Conservation (phyloP, 306 rosid species). For the Cucurbita maxima region DNA sequence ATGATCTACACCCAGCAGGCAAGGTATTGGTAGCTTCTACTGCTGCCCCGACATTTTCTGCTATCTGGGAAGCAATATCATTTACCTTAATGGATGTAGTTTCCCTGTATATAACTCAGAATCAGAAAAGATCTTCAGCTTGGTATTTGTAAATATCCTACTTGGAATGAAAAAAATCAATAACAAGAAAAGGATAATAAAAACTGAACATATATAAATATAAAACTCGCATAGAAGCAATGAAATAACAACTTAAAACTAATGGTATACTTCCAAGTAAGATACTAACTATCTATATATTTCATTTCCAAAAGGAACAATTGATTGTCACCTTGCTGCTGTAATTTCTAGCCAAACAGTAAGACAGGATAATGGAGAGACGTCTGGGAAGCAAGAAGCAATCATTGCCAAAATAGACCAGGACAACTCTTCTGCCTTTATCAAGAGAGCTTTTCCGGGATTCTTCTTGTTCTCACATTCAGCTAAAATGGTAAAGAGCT, state of each 20-base stretch:
- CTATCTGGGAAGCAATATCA: constrained; percentile 81
- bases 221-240: not conserved
- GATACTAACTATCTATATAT: not conserved
- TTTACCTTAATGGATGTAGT: constrained; percentile 90
- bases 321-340: constrained; percentile 67
- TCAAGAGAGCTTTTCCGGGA: constrained; percentile 77
- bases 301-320: not conserved
- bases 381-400: constrained; percentile 88
- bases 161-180: not conserved
- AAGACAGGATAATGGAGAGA: constrained; percentile 76
- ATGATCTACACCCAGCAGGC: constrained; percentile 39
- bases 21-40: constrained; percentile 70
- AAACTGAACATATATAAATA: not conserved
- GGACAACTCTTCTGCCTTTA: constrained; percentile 83
- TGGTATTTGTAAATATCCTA: not conserved
- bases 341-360: constrained; percentile 94
- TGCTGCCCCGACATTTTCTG: constrained; percentile 78
- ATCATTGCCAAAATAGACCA: constrained; percentile 93
- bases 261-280: not conserved
- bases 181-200: not conserved
- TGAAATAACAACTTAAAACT: not conserved
- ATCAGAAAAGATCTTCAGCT: constrained; percentile 13
- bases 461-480: constrained; percentile 62
- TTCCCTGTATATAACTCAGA: constrained; percentile 50
- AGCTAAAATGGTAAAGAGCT: constrained; percentile 77